These are phyloP conservation scores for Pulveroboletus frians DNA, from an alignment of 768 basidiomycete genomes.

Conservation along the genomic window DNA sequence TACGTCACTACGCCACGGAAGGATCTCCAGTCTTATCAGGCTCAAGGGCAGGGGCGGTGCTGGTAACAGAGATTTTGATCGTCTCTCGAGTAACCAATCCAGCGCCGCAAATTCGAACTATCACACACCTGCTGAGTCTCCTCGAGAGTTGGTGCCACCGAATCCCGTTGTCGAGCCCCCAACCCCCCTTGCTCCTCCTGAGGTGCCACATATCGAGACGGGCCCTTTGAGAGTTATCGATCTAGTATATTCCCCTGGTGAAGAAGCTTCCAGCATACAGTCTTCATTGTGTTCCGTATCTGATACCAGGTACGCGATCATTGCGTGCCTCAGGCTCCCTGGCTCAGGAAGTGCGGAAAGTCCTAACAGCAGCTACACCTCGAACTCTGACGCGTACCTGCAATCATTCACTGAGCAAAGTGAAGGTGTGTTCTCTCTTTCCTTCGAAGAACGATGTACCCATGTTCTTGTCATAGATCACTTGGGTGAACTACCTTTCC, in stretches of 20 bases:
- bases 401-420: conserved; percentile 1
- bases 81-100: no score
- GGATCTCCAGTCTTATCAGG: background rate
- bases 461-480: conserved; percentile 1
- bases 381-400: conserved; percentile 6
- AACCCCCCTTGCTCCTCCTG: background rate
- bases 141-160: conserved; percentile 1
- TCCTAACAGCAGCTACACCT: conserved; percentile 11
- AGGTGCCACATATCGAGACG: background rate
- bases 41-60: background rate
- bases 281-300: conserved; percentile 5
- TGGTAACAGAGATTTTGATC: background rate
- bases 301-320: conserved; percentile 6
- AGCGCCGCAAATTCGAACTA: background rate
- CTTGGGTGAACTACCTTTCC: conserved; percentile 7
- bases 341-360: conserved; percentile 3
- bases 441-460: background rate
- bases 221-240: background rate
- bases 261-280: background rate
- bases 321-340: background rate
- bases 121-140: conserved; percentile 10
- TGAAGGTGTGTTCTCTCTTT: conserved; percentile 5
- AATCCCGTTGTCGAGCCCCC: conserved; percentile 10
- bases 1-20: background rate
- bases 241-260: background rate